phyloP scores from a whole-genome alignment of 768 basidiomycete genomes.

The Scleroderma bovista region DNA sequence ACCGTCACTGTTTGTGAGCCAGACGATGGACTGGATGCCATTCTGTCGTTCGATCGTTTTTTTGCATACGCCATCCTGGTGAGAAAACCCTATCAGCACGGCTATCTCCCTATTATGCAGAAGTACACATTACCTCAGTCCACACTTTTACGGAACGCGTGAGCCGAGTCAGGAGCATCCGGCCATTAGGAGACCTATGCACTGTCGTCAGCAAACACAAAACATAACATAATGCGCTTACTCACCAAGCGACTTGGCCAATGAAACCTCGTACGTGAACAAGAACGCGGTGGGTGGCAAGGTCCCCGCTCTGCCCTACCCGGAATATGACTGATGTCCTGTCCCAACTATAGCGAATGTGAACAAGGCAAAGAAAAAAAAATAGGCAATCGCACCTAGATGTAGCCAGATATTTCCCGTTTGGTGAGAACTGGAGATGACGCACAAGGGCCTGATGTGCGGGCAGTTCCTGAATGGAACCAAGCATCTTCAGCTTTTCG shows the following conservation, averaged over 20 bases:
- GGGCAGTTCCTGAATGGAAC: conserved; percentile 36
- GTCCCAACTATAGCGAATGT: conserved; percentile 37
- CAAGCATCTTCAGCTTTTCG: conserved; percentile 37
- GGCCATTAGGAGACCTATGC: conserved; percentile 44
- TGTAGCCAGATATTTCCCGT: conserved; percentile 48
- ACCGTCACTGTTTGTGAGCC: conserved; percentile 48
- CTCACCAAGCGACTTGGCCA: conserved; percentile 49
- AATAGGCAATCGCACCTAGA: conserved; percentile 35
- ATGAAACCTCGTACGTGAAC: conserved; percentile 50
- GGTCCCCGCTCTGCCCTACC: conserved; percentile 35
- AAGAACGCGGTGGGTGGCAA: conserved; percentile 41
- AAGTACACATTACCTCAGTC: conserved; percentile 36
- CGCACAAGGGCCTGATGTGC: conserved; percentile 47
- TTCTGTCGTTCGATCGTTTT: conserved; percentile 45
- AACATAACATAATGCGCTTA: neutral
- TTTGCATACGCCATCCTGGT: conserved; percentile 45
- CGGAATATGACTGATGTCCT: conserved; percentile 46
- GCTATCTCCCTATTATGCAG: neutral
- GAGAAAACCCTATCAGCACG: conserved; percentile 1
- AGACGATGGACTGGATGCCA: conserved; percentile 45
- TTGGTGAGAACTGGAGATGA: conserved; percentile 52
- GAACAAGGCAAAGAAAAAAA: conserved; percentile 5
- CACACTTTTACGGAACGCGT: conserved; percentile 47
- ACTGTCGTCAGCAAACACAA: neutral
- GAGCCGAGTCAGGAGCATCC: conserved; percentile 41